Evolutionary conservation across 2,329 filamentous ascomycete genomes (phyloP).

Genomic region (Cladorrhinum sp.): DNA sequence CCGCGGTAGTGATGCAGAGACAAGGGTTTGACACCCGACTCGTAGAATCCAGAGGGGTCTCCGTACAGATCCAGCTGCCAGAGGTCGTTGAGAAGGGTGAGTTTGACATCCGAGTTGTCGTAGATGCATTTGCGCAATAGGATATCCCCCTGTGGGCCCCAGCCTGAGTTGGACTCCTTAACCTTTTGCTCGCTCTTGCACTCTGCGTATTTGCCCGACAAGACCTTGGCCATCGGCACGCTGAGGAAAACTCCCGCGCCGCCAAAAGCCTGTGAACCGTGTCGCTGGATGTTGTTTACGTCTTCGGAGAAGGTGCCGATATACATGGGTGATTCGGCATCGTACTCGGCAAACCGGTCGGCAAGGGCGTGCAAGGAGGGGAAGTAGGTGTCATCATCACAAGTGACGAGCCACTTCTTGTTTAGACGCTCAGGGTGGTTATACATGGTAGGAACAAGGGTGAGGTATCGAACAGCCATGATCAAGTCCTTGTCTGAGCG

Average conservation of each 20-base stretch:
- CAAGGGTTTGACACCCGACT: slow-evolving; percentile 57
- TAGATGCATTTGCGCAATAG: slow-evolving; percentile 62
- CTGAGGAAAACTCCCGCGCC: slow-evolving; percentile 63
- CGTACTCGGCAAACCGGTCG: slow-evolving; percentile 49
- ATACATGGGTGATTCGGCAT: slow-evolving; percentile 53
- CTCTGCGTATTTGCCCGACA: slow-evolving; percentile 32
- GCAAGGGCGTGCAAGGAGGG: slow-evolving; percentile 54
- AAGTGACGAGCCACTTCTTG: slow-evolving; percentile 60
- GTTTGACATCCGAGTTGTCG: slow-evolving; percentile 56
- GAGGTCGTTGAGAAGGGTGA: slow-evolving; percentile 55
- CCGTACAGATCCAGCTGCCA: slow-evolving; percentile 60
- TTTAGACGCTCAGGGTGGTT: slow-evolving; percentile 44
- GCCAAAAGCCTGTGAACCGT: slow-evolving; percentile 62
- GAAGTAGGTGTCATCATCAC: slow-evolving; percentile 66
- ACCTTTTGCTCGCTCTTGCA: slow-evolving; percentile 49
- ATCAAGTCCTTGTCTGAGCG: slow-evolving; percentile 51
- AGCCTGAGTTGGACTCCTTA: slow-evolving; percentile 53
- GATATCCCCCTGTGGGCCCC: slow-evolving; percentile 60
- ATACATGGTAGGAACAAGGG: slow-evolving; percentile 53
- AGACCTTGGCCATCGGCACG: slow-evolving; percentile 38
- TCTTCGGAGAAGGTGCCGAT: slow-evolving; percentile 62
- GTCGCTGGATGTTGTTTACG: slow-evolving; percentile 55
- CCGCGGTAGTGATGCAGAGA: slow-evolving; percentile 64
- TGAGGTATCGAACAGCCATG: slow-evolving; percentile 58
- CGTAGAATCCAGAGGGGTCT: slow-evolving; percentile 62